Conservation (phyloP, 148 eudicot genomes). For the Silene conica region DNA sequence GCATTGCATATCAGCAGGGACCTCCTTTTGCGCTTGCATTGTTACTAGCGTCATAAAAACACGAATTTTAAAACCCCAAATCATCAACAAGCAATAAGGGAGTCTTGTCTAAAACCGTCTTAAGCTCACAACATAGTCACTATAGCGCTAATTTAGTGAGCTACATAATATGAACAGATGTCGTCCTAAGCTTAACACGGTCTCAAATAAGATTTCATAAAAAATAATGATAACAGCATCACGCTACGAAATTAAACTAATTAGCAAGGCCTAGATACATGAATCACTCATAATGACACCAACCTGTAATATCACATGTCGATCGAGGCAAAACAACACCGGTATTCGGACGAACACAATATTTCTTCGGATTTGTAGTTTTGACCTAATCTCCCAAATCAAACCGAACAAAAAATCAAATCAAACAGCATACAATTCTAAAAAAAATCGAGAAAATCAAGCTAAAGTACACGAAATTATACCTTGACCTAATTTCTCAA, state of each 20-base stretch:
- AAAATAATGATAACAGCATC: too few relatives aligned
- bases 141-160: too few relatives aligned
- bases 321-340: slow-evolving; percentile 68
- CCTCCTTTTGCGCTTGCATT: slow-evolving; percentile 88
- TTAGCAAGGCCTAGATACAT: background rate
- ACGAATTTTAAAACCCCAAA: background rate
- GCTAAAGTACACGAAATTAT: background rate
- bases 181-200: too few relatives aligned
- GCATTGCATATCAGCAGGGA: slow-evolving; percentile 79
- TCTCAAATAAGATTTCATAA: too few relatives aligned
- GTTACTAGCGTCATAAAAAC: slow-evolving; percentile 41
- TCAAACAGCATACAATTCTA: background rate
- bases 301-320: slow-evolving; percentile 61
- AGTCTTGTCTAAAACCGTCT: too few relatives aligned
- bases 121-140: too few relatives aligned
- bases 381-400: slow-evolving; percentile 41
- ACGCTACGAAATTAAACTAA: background rate
- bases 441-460: background rate
- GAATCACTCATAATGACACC: background rate
- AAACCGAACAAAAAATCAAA: background rate
- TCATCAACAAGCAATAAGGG: background rate
- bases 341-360: slow-evolving; percentile 79
- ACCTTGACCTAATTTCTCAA: background rate
- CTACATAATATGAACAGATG: too few relatives aligned
- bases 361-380: slow-evolving; percentile 87